Percentiles rank a stretch among this genome's conserved stretches.
phyloP scores from a whole-genome alignment of 352 stramenopile species.

The Globisporangium nodosum region DNA sequence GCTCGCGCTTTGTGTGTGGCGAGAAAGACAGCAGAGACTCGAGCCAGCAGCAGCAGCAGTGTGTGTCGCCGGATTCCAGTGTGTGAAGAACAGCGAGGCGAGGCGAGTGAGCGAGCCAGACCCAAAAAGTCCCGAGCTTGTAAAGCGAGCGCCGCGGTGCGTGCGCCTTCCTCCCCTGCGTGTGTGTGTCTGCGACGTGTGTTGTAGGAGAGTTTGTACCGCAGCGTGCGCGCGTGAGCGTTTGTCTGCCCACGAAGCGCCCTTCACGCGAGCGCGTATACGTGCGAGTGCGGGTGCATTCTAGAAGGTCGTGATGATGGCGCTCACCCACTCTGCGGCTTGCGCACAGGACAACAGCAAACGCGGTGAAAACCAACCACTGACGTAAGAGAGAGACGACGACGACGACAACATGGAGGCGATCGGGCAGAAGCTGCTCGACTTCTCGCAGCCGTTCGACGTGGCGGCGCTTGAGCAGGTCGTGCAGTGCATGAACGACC shows the following conservation, averaged over 20 bases:
- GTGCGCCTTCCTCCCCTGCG: not conserved
- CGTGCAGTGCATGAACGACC: constrained; percentile 95
- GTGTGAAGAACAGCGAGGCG: no score
- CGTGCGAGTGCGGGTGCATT: not conserved
- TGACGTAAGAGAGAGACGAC: constrained; percentile 3
- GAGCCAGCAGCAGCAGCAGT: no score
- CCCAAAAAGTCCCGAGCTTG: not conserved
- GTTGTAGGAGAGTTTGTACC: not conserved
- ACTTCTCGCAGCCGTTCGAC: constrained; percentile 95
- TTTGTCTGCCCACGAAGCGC: no score
- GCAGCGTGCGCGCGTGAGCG: no score
- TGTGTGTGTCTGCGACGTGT: not conserved
- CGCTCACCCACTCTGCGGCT: not conserved
- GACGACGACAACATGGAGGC: constrained; percentile 64
- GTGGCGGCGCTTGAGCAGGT: constrained; percentile 95
- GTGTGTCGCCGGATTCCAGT: no score
- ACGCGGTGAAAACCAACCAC: not conserved
- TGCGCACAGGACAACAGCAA: no score
- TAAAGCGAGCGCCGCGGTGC: no score
- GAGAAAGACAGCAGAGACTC: no score
- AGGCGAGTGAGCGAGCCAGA: constrained; percentile 1
- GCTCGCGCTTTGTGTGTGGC: no score
- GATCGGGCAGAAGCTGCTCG: constrained; percentile 88
- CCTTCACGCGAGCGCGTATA: not conserved
- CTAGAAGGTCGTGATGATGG: not conserved